A percentile compares a stretch with the other conserved stretches of the same genome.
These are phyloP conservation scores for Myxozyma udenii DNA, from an alignment of 805 yeast species.

Conservation along the genomic window DNA sequence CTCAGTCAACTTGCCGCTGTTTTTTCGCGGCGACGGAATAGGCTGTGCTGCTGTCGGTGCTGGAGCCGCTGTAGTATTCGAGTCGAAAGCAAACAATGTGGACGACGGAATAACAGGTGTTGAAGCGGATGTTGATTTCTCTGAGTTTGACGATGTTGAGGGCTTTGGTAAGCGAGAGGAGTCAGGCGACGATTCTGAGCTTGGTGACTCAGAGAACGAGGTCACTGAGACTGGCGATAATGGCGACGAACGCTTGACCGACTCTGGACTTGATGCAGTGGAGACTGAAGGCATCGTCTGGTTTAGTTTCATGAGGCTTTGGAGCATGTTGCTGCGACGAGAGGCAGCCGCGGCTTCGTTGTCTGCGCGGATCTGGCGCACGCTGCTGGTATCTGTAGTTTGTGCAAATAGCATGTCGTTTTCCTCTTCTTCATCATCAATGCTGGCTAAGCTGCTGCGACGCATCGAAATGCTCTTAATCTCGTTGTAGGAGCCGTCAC, in stretches of 20 bases:
- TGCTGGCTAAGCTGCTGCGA: conserved; percentile 12
- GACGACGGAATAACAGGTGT: not conserved
- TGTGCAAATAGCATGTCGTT: conserved; percentile 24
- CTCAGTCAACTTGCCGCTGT: conserved; percentile 10
- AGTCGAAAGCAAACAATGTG: no score
- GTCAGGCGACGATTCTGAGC: conserved; percentile 3
- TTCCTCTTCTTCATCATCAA: conserved; percentile 24
- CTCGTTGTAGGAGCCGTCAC: conserved; percentile 14
- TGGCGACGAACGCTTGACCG: not conserved
- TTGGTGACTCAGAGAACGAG: not conserved
- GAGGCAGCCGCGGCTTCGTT: not conserved
- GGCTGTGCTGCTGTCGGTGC: conserved; percentile 12
- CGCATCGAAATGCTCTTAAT: conserved; percentile 10
- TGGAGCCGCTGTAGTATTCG: conserved; percentile 1
- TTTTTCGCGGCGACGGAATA: conserved; percentile 3
- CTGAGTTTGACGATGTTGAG: conserved; percentile 4
- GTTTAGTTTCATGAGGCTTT: no score
- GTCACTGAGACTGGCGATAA: not conserved
- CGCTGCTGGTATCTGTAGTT: conserved; percentile 9
- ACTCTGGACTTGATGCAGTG: no score
- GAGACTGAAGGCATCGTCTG: no score
- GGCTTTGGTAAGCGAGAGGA: conserved; percentile 6
- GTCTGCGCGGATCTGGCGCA: conserved; percentile 8
- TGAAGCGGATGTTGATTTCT: conserved; percentile 1
- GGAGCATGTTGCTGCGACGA: conserved; percentile 3